Base-by-base conservation (phyloP, 1,284 basidiomycete genomes). In the Exobasidium cylindrosporum region DNA sequence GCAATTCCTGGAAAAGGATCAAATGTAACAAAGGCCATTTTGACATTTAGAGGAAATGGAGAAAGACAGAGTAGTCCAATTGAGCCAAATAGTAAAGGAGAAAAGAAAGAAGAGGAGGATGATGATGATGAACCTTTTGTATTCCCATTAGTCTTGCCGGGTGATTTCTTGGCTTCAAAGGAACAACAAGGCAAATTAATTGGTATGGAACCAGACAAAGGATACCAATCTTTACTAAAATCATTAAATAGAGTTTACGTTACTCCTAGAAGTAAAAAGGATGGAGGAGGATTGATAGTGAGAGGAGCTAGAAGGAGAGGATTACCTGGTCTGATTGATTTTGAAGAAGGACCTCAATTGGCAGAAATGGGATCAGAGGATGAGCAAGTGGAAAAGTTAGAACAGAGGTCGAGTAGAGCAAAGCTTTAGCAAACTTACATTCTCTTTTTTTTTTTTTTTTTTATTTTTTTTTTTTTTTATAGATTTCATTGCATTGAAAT, bases 131-230 rank as follows among this genome's bases (percentile, higher is more conserved):
- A 68, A 23, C 65, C 65, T 13, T 74, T 73, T 26, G 68, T 73
- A 11, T 74, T 76, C 47, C 74, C 74, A 0, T 58, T 76, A 0
- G 71, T 74, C 26, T 35, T 76, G 44, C 74, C 72, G 7, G 74
- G 74, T 4, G 74, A 76, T 35, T 65, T 63, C 54, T 67, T 69
- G n/a, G 65, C 67, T 4, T 66, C 66, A 4, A 66, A 64, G 1
- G 56, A 63, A 28, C 71, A 74, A 30, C 28, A 49, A 13, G 29
- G 23, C 17, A 40, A 40, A 40, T 40, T 40, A 17, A 40, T 7
- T 40, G 35, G 35, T 10, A 40, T 7, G 35, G 17, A 40, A 40
- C 21, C 14, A 24, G 47, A 50, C 47, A 50, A 50, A 21, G 21
- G 14, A 13, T n/a, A n/a, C n/a, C 47, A 4, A 24, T 28, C 21